phyloP scores from a whole-genome alignment of 2,329 filamentous ascomycete genomes.

The Fusarium pseudonygamai region DNA sequence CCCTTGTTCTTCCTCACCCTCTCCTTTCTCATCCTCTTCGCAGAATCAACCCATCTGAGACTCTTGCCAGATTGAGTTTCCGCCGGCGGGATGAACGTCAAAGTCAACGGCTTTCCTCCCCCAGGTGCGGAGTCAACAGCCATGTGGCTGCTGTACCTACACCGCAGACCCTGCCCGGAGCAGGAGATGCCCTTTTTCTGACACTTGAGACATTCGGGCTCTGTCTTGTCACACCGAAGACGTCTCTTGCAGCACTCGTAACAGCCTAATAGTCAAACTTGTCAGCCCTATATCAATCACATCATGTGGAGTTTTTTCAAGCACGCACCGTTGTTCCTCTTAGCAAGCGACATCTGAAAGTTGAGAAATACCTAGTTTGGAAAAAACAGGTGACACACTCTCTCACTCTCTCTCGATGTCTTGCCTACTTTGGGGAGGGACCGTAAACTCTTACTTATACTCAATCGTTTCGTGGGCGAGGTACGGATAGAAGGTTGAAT shows the following conservation, averaged over 20 bases:
- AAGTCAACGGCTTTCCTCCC: not conserved
- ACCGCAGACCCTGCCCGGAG: constrained; percentile 50
- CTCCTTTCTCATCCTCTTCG: constrained; percentile 9
- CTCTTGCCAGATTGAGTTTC: constrained; percentile 2
- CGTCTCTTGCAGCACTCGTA: constrained; percentile 52
- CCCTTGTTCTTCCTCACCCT: not conserved
- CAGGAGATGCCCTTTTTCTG: constrained; percentile 51
- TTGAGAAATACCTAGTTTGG: not conserved
- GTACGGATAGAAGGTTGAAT: not conserved
- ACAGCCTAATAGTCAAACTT: constrained; percentile 41
- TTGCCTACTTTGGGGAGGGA: not conserved
- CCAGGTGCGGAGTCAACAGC: not conserved
- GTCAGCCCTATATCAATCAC: not conserved
- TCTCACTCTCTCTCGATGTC: constrained; percentile 5
- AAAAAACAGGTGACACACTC: not conserved
- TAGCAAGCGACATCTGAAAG: constrained; percentile 41
- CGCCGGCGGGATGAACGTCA: not conserved
- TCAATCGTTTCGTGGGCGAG: not conserved
- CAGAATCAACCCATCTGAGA: constrained; percentile 31
- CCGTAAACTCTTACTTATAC: not conserved
- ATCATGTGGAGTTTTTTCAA: not conserved
- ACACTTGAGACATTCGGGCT: constrained; percentile 52
- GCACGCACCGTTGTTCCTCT: constrained; percentile 39
- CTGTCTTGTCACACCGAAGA: constrained; percentile 52
- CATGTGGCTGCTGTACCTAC: constrained; percentile 50